Evolutionary conservation across 176 grass and related monocot genomes (phyloP).

Genomic region (Phyllostachys edulis): DNA sequence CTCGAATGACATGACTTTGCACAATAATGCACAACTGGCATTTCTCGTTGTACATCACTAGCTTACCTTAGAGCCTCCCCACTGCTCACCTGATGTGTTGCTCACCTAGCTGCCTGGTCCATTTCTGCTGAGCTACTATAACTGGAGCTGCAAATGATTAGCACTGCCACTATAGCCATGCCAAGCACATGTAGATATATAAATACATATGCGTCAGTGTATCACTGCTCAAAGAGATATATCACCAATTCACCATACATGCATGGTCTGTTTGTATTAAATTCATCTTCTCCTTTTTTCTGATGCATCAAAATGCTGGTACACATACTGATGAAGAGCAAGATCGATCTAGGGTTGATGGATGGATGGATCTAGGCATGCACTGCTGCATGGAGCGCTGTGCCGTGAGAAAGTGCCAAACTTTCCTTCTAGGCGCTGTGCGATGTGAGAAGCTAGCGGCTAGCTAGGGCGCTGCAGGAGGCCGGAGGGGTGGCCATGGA

Average conservation of each 20-base stretch:
- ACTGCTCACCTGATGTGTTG: conserved; percentile 41
- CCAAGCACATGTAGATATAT: background rate
- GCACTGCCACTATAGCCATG: conserved; percentile 5
- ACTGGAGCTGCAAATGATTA: background rate
- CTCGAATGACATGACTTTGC: conserved; percentile 28
- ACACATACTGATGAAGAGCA: background rate
- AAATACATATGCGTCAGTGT: background rate
- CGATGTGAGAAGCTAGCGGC: conserved; percentile 7
- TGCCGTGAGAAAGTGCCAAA: conserved; percentile 48
- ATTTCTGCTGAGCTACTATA: conserved; percentile 27
- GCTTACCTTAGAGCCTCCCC: conserved; percentile 18
- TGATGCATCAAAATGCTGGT: background rate
- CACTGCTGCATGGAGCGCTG: conserved; percentile 37
- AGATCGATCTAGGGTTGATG: background rate
- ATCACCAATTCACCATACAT: background rate
- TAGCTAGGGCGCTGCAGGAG: conserved; percentile 4
- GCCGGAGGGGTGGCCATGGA: background rate
- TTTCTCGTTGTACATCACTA: conserved; percentile 31
- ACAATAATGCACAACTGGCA: conserved; percentile 35
- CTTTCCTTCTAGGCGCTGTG: conserved; percentile 49
- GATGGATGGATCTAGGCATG: conserved; percentile 29
- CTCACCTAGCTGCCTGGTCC: conserved; percentile 24
- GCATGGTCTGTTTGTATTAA: background rate
- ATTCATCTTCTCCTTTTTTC: background rate
- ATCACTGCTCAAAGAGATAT: background rate